Percentiles rank a stretch among this genome's conserved stretches.
Evolutionary conservation across 768 basidiomycete species (phyloP).

Genomic region (Steccherinum ochraceum): DNA sequence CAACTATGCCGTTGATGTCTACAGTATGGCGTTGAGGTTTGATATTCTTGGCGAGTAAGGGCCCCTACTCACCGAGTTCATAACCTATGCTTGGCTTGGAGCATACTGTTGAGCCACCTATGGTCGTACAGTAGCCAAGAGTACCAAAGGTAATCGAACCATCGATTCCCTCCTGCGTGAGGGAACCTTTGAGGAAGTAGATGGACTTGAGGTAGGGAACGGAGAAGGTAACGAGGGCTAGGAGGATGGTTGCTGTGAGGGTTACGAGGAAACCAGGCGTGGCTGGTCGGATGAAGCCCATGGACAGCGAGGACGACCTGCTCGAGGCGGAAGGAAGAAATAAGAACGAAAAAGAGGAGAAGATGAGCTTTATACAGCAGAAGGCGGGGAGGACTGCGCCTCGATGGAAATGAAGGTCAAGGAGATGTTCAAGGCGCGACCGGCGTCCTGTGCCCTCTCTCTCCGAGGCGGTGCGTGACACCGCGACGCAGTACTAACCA

Average conservation of each 20-base stretch:
- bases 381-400: conserved; percentile 1
- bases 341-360: conserved; percentile 2
- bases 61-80: conserved; percentile 59
- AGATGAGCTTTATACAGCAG: conserved; percentile 2
- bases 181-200: conserved; percentile 78
- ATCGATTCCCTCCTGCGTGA: conserved; percentile 37
- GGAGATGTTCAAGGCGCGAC: conserved; percentile 1
- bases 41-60: neutral
- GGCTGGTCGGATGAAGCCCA: conserved; percentile 72
- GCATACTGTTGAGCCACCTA: conserved; percentile 32
- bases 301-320: conserved; percentile 17
- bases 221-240: conserved; percentile 85
- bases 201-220: conserved; percentile 87
- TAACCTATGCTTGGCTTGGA: conserved; percentile 83
- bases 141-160: conserved; percentile 83
- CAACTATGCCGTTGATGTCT: conserved; percentile 84
- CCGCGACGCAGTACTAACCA: no score
- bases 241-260: conserved; percentile 66
- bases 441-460: no score
- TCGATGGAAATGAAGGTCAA: neutral
- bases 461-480: no score
- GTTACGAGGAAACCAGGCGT: conserved; percentile 88
- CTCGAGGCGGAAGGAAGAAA: no score
- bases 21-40: neutral
- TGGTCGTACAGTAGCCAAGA: conserved; percentile 78